Evolutionary conservation across 192 early-diverging fungal species (phyloP).

Genomic region (Coemansia sp.): DNA sequence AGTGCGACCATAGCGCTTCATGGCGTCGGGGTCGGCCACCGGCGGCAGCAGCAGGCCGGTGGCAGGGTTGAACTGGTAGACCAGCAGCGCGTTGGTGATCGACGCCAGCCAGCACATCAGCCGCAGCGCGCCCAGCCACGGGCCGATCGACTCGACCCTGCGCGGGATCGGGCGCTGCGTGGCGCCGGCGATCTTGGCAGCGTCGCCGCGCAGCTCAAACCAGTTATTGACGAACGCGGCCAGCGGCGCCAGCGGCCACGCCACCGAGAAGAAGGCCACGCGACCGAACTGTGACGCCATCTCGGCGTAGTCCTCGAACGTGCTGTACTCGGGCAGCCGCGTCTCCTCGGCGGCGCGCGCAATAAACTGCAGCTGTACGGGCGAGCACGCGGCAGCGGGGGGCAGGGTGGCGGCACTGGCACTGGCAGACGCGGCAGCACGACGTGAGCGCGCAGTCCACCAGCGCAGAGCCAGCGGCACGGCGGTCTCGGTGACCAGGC

Average conservation of each 20-base stretch:
- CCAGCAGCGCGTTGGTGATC: constrained; percentile 56
- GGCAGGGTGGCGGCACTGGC: constrained; percentile 3
- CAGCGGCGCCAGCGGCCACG: constrained; percentile 84
- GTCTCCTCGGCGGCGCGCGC: constrained; percentile 39
- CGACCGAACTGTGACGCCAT: constrained; percentile 93
- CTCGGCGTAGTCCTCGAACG: constrained; percentile 88
- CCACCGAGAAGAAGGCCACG: constrained; percentile 78
- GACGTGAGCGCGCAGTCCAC: constrained; percentile 26
- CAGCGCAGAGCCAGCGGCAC: constrained; percentile 67
- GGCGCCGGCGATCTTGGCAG: constrained; percentile 82
- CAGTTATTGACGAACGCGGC: constrained; percentile 87
- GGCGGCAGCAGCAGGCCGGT: constrained; percentile 28
- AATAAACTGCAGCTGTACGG: constrained; percentile 38
- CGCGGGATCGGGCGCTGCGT: constrained; percentile 71
- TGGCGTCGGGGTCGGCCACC: constrained; percentile 26
- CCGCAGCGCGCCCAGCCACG: constrained; percentile 70
- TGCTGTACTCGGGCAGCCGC: constrained; percentile 72
- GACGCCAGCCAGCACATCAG: constrained; percentile 59
- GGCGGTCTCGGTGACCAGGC: constrained; percentile 69
- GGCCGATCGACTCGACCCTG: constrained; percentile 72
- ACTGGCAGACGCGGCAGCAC: constrained; percentile 1
- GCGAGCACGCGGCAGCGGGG: constrained; percentile 8
- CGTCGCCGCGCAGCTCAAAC: constrained; percentile 87
- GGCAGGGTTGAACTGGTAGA: constrained; percentile 56
- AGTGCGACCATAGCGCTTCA: constrained; percentile 50